phyloP scores from a whole-genome alignment of 2,329 filamentous ascomycete genomes.

The Botrytis fragariae region DNA sequence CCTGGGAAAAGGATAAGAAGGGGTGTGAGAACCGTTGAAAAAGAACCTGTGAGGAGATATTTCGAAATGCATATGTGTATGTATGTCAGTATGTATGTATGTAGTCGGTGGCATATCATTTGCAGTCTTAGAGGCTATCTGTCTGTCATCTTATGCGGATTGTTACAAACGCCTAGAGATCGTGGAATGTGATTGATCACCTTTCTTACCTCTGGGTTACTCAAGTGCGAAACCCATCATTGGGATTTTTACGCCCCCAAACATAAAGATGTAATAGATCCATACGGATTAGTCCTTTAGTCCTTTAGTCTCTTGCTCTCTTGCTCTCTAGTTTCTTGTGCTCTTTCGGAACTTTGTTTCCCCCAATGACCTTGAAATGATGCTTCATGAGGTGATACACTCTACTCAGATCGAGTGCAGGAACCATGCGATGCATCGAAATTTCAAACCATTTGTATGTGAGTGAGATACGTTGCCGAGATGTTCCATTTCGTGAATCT shows the following conservation, averaged over 20 bases:
- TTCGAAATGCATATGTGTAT: neutral
- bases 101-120: neutral
- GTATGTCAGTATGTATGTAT: neutral
- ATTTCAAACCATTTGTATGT: neutral
- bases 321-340: neutral
- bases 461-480: conserved; percentile 2
- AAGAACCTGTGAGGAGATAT: neutral
- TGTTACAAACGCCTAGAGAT: conserved; percentile 12
- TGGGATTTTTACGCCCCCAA: conserved; percentile 20
- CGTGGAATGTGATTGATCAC: conserved; percentile 8
- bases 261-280: neutral
- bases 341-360: conserved; percentile 1
- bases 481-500: conserved; percentile 21
- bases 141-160: neutral
- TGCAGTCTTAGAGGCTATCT: neutral
- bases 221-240: conserved; percentile 16
- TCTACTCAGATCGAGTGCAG: conserved; percentile 19
- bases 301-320: neutral
- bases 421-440: conserved; percentile 22
- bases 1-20: neutral
- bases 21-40: neutral
- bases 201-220: neutral
- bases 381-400: conserved; percentile 10
- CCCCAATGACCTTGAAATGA: conserved; percentile 5
- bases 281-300: neutral